Evolutionary conservation across 352 stramenopile genomes (phyloP), one percentile per base, ranked within the genome.

Genomic region (Phytopythium helicoides): DNA sequence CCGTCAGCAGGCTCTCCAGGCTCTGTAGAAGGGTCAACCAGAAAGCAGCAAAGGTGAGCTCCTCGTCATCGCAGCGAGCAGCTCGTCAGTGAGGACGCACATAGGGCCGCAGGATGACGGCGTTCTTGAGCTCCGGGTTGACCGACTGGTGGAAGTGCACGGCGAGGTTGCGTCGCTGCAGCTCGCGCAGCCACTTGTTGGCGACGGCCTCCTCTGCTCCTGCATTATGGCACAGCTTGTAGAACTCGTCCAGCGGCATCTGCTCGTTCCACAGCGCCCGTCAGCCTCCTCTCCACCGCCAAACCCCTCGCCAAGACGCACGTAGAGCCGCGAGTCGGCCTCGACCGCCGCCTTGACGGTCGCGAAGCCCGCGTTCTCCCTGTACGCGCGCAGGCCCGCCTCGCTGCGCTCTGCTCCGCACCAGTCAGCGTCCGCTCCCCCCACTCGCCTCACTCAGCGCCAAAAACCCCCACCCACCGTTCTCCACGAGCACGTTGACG

Each of bases 101-200:
- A 52, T 86, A 83, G 7, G 82, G 82, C 18, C 81, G 66, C 28
- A 92, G 50, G 55, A 92, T 82, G 22, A 92, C 59, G 5, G 75
- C 77, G 39, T 80, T 75, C 46, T 86, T 76, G 19, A 92, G 66
- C 57, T 89, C 76, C 3, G 71, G 58, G 54, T 89, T 86, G 42
- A 52, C 71, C 25, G 75, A 87, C 21, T 71, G 71, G 36, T 92
- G 73, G 51, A 90, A 92, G 41, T 92, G 77, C 53, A 87, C 72
- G 37, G 84, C 74, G 9, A 92, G 51, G 44, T 91, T 89, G 18
- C 82, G 76, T 37, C 81, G 77, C 52, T 92, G 80, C 47, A 92
- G 57, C 46, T 90, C 81, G 22, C 77, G 61, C 6, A 92, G 60
- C 82, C 82, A 92, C 56, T 87, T 90, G 56, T 81, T 83, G 31